These are phyloP conservation scores for Noccaea caerulescens DNA, from an alignment of 345 rosid genomes.

Conservation along the genomic window DNA sequence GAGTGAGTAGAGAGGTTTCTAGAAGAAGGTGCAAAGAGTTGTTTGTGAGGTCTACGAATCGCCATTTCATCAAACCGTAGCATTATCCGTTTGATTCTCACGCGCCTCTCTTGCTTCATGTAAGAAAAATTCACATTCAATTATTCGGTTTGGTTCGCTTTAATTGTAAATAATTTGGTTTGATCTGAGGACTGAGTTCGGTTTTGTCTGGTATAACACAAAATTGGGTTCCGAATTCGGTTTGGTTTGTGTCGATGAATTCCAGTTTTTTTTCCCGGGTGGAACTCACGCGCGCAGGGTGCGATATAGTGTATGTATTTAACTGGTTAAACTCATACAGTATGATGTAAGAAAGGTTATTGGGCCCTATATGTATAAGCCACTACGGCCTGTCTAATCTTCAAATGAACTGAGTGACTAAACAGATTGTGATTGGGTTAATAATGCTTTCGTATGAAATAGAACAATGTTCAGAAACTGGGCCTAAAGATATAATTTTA, in stretches of 20 bases:
- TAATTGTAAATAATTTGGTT: too few relatives aligned
- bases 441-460: not conserved
- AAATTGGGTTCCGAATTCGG: not conserved
- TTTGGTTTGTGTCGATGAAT: not conserved
- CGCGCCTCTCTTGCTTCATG: conserved; percentile 6
- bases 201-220: too few relatives aligned
- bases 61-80: conserved; percentile 55
- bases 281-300: not conserved
- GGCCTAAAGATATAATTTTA: not conserved
- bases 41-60: conserved; percentile 53
- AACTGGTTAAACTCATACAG: not conserved
- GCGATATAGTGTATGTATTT: not conserved
- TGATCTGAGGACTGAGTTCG: not conserved
- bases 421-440: not conserved
- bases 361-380: not conserved
- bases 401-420: not conserved
- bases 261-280: not conserved
- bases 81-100: conserved; percentile 42
- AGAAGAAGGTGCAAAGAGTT: conserved; percentile 34
- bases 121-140: not conserved
- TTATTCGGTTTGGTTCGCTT: too few relatives aligned
- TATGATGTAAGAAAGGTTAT: not conserved
- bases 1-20: conserved; percentile 53
- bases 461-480: not conserved
- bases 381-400: not conserved